Percentiles rank a stretch among this genome's conserved stretches.
Conservation (phyloP, 2,329 filamentous ascomycete species). For the Pseudogymnoascus sp. region DNA sequence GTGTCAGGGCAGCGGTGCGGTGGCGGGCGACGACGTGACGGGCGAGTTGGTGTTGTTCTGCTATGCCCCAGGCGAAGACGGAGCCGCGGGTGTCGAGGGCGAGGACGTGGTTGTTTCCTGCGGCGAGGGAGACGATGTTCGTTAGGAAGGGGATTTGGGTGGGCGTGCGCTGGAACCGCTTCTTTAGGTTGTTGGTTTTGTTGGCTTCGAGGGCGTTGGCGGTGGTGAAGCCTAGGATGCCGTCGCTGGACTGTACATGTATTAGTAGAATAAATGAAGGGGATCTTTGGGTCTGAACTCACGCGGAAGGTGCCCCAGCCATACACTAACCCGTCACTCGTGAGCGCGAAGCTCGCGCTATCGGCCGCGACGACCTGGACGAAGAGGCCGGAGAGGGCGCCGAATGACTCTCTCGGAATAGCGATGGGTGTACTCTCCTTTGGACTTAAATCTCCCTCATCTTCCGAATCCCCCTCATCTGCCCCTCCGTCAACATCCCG, state of each 20-base stretch:
- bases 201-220: neutral
- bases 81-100: constrained; percentile 51
- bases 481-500: constrained; percentile 43
- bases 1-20: constrained; percentile 22
- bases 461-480: constrained; percentile 32
- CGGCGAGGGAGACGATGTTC: constrained; percentile 46
- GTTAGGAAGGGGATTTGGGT: constrained; percentile 50
- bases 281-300: constrained; percentile 25
- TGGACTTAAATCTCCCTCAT: constrained; percentile 59
- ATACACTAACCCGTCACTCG: constrained; percentile 68
- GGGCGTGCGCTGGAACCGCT: constrained; percentile 29
- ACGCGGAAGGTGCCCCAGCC: constrained; percentile 79
- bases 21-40: constrained; percentile 30
- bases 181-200: neutral
- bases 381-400: constrained; percentile 19
- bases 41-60: constrained; percentile 63
- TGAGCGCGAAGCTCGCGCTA: constrained; percentile 69
- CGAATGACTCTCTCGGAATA: constrained; percentile 52
- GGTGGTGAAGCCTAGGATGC: neutral
- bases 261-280: neutral
- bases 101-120: constrained; percentile 52
- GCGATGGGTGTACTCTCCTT: constrained; percentile 59
- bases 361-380: constrained; percentile 57
- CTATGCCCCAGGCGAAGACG: constrained; percentile 58
- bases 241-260: neutral